Percentiles rank a stretch among this genome's conserved stretches.
Evolutionary conservation across 306 rosid genomes (phyloP).

Genomic region (Quercus ilex): DNA sequence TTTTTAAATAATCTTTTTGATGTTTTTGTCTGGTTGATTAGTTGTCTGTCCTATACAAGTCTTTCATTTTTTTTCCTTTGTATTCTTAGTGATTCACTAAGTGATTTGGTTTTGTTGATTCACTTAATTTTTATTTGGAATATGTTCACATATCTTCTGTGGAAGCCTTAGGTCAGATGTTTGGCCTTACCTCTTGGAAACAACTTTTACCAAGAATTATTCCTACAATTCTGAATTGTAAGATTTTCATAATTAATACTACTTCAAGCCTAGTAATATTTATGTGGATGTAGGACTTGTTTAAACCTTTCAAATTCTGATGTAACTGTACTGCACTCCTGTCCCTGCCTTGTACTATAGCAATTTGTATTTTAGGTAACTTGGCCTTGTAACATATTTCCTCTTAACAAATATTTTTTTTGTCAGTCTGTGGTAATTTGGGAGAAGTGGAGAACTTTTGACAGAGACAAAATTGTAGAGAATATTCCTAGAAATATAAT

Average conservation of each 20-base stretch:
- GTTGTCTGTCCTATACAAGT: background rate
- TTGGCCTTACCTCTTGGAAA: conserved; percentile 72
- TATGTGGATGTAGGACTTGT: background rate
- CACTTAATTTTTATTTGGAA: conserved; percentile 17
- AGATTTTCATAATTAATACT: conserved; percentile 28
- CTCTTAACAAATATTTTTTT: background rate
- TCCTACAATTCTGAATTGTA: conserved; percentile 89
- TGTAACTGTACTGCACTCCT: too few species aligned
- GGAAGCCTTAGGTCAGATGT: conserved; percentile 95
- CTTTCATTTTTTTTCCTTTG: background rate
- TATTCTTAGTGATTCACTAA: background rate
- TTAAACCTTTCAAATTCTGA: background rate
- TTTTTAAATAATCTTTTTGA: background rate
- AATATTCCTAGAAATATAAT: background rate
- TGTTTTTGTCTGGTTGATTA: background rate
- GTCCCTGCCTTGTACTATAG: background rate
- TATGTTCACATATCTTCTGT: conserved; percentile 79
- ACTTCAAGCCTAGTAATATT: background rate
- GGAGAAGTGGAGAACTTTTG: background rate
- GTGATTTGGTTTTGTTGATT: conserved; percentile 1
- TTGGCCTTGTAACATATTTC: background rate
- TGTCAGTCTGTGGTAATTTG: background rate
- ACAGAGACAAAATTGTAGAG: background rate
- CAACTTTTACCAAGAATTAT: conserved; percentile 82
- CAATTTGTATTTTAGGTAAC: background rate